Conservation (phyloP, 2,329 filamentous ascomycete species). For the Aspergillus niger region DNA sequence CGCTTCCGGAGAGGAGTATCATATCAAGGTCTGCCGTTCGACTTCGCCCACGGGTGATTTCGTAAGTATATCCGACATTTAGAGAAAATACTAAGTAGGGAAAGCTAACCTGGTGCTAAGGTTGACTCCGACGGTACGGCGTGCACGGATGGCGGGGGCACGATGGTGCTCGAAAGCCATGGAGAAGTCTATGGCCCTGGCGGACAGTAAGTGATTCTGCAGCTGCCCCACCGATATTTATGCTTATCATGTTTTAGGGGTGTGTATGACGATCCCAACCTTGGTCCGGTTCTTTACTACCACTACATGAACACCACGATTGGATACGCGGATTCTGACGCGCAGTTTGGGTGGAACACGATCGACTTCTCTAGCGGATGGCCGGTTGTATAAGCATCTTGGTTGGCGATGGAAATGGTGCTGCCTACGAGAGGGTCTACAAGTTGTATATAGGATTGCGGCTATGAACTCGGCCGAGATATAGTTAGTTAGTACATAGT, state of each 20-base stretch:
- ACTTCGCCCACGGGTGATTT: slow-evolving; percentile 56
- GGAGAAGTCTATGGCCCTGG: slow-evolving; percentile 65
- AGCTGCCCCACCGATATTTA: background rate
- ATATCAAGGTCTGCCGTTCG: slow-evolving; percentile 66
- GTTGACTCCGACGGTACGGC: slow-evolving; percentile 56
- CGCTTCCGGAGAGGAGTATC: slow-evolving; percentile 63
- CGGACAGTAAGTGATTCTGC: slow-evolving; percentile 57
- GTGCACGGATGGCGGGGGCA: slow-evolving; percentile 62
- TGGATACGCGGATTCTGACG: slow-evolving; percentile 53
- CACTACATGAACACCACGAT: slow-evolving; percentile 61
- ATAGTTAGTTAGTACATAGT: too few relatives aligned
- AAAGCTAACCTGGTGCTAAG: slow-evolving; percentile 15
- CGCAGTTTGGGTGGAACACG: slow-evolving; percentile 51
- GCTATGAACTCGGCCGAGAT: too few relatives aligned
- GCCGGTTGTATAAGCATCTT: slow-evolving; percentile 40
- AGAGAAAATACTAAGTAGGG: background rate
- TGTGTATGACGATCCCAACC: slow-evolving; percentile 33
- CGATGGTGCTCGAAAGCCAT: slow-evolving; percentile 58
- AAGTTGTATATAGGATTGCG: background rate
- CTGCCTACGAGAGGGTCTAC: background rate
- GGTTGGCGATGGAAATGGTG: background rate
- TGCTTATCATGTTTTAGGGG: slow-evolving; percentile 27
- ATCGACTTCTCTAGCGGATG: slow-evolving; percentile 49
- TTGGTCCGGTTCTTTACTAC: slow-evolving; percentile 63
- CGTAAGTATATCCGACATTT: slow-evolving; percentile 34